Conservation (phyloP, 78 protist genomes). For the Corallochytrium limacisporum region DNA sequence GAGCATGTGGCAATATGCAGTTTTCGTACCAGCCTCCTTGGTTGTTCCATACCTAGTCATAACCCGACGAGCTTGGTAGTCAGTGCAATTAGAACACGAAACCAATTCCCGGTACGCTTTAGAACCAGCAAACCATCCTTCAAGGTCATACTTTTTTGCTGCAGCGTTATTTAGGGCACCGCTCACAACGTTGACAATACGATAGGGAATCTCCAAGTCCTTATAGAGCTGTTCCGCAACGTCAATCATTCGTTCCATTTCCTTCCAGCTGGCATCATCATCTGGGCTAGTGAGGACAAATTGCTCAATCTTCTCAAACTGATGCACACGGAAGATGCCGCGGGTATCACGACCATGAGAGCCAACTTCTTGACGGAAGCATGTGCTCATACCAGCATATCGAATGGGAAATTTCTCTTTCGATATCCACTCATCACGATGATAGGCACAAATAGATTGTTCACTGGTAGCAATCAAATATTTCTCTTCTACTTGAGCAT, state of each 20-base stretch:
- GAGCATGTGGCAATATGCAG: constrained; percentile 94
- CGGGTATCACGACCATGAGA: constrained; percentile 88
- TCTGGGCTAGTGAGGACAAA: constrained; percentile 83
- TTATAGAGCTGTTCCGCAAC: constrained; percentile 83
- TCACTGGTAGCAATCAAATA: constrained; percentile 99
- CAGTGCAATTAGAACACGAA: constrained; percentile 99
- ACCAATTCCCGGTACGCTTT: constrained; percentile 93
- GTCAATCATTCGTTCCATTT: constrained; percentile 82
- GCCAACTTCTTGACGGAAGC: constrained; percentile 99
- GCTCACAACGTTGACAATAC: constrained; percentile 87
- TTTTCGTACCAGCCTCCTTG: constrained; percentile 49
- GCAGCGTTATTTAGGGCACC: constrained; percentile 98
- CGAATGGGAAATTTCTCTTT: constrained; percentile 49
- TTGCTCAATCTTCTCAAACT: constrained; percentile 99
- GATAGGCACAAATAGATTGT: constrained; percentile 96
- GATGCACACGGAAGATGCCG: constrained; percentile 99
- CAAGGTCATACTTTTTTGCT: constrained; percentile 97
- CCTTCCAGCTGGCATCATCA: constrained; percentile 75
- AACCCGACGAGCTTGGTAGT: constrained; percentile 84
- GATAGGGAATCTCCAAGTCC: constrained; percentile 82
- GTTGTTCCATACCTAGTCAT: constrained; percentile 62
- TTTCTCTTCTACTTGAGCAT: constrained; percentile 73
- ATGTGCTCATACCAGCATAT: constrained; percentile 92
- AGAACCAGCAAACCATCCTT: constrained; percentile 97
- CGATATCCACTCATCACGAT: constrained; percentile 51